A percentile compares a stretch with the other conserved stretches of the same genome.
Evolutionary conservation across 108 stramenopile genomes (phyloP).

Genomic region (Fistulifera pelliculosa): DNA sequence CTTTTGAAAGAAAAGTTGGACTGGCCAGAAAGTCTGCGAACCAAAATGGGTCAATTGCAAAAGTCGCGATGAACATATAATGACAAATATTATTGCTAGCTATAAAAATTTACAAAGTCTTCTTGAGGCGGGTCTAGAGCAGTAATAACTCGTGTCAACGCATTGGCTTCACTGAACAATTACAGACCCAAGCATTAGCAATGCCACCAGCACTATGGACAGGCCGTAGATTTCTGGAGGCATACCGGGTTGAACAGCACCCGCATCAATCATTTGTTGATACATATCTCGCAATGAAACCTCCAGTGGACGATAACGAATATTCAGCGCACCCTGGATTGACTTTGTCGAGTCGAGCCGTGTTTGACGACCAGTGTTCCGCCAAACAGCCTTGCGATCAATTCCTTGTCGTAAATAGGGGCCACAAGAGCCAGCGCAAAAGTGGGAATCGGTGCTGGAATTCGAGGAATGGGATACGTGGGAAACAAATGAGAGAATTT

Average conservation of each 20-base stretch:
- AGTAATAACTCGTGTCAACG: too few species aligned
- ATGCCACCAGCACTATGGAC: too few species aligned
- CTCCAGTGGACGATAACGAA: constrained; percentile 15
- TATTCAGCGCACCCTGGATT: constrained; percentile 7
- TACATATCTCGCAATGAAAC: constrained; percentile 12
- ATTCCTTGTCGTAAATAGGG: constrained; percentile 6
- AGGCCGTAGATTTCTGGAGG: too few species aligned
- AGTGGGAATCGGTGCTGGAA: neutral
- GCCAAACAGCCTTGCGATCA: constrained; percentile 1
- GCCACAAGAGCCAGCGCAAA: constrained; percentile 5
- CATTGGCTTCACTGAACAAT: too few species aligned
- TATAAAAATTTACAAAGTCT: too few species aligned
- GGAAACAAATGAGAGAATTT: neutral
- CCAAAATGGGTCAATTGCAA: constrained; percentile 42
- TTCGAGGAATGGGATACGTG: constrained; percentile 3
- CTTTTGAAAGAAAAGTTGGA: constrained; percentile 50
- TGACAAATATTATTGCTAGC: too few species aligned
- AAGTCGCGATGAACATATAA: too few species aligned
- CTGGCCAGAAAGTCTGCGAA: constrained; percentile 49
- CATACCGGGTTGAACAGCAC: too few species aligned
- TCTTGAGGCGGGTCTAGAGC: too few species aligned
- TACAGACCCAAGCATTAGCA: too few species aligned
- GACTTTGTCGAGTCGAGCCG: constrained; percentile 11
- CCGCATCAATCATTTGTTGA: constrained; percentile 14
- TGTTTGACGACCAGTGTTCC: neutral